Conservation (phyloP, 495 filamentous ascomycete species). For the Penicillium atrosanguineum region DNA sequence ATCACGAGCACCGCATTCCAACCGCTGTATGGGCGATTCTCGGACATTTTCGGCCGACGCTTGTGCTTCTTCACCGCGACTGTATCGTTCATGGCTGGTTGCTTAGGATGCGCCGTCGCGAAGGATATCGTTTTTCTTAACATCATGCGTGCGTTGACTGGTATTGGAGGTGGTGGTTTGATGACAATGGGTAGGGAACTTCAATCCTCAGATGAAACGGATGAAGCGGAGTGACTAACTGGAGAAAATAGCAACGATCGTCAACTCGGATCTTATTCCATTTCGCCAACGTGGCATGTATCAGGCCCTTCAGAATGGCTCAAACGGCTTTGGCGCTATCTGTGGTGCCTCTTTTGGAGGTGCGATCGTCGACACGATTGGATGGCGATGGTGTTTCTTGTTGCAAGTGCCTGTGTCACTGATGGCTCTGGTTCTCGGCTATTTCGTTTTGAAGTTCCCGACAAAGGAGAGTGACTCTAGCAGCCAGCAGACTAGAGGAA, state of each 20-base stretch:
- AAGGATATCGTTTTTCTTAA: slow-evolving; percentile 64
- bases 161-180: slow-evolving; percentile 58
- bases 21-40: slow-evolving; percentile 47
- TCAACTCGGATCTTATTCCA: slow-evolving; percentile 66
- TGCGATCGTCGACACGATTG: slow-evolving; percentile 60
- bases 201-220: slow-evolving; percentile 5
- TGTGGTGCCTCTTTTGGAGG: slow-evolving; percentile 66
- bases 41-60: slow-evolving; percentile 44
- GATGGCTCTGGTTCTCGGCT: slow-evolving; percentile 52
- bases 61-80: slow-evolving; percentile 43
- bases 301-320: slow-evolving; percentile 60
- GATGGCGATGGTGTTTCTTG: slow-evolving; percentile 62
- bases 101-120: slow-evolving; percentile 48
- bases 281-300: slow-evolving; percentile 64
- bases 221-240: neutral
- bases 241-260: slow-evolving; percentile 50
- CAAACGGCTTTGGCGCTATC: slow-evolving; percentile 63
- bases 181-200: slow-evolving; percentile 55
- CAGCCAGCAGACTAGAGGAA: slow-evolving; percentile 27
- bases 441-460: slow-evolving; percentile 51
- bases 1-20: slow-evolving; percentile 65
- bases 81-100: slow-evolving; percentile 43
- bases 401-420: slow-evolving; percentile 50
- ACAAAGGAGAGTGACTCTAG: slow-evolving; percentile 10
- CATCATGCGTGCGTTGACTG: slow-evolving; percentile 73